Base-by-base conservation (phyloP, 441 rosid genomes). In the Gossypium trilobum region DNA sequence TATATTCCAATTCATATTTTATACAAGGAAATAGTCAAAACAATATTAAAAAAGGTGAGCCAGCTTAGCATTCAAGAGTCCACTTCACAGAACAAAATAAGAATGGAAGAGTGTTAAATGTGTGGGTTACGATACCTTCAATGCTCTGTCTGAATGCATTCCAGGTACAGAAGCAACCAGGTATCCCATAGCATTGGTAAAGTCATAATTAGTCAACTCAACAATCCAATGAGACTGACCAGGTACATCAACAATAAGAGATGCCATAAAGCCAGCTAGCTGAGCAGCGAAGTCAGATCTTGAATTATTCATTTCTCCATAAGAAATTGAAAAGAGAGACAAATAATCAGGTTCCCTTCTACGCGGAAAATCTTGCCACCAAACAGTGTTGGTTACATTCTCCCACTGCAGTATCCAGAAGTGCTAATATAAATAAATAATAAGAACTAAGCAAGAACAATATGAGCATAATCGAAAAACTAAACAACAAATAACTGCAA, bases 341-440 rank as follows among this genome's bases (percentile, higher is more conserved):
- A 81, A 83, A 78, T 82, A 78, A 84, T 89, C 88, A 57, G 95
- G 88, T 22, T 78, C 78, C 65, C 77, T 73, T 85, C 92, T 86
- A 52, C 81, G 72, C 25, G 96, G 98, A 68, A 94, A 94, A 81
- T 94, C 97, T 94, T 94, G 97, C 98, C 98, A 94, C 98, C 97
- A 94, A 71, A 94, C 70, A 9, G 92, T 91, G 83, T 91, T 94
- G 63, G 98, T 94, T 78, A 90, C 93, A 58, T 77, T 87, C 78
- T 84, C 83, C 97, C 98, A 94, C 98, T 94, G 91, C 61, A 79
- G 68, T 33, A 71, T 59, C 68, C 56, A 60, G 13, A 44, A 64
- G 50, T 77, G 55, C 2, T n/a, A 66, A 23, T n/a, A 46, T 65
- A 23, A 8, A 73, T 74, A 25, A 61, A 19, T 20, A 66, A 66